Percentiles rank a stretch among this genome's conserved stretches.
phyloP scores from a whole-genome alignment of 495 filamentous ascomycete species.

The Penicillium chermesinum region DNA sequence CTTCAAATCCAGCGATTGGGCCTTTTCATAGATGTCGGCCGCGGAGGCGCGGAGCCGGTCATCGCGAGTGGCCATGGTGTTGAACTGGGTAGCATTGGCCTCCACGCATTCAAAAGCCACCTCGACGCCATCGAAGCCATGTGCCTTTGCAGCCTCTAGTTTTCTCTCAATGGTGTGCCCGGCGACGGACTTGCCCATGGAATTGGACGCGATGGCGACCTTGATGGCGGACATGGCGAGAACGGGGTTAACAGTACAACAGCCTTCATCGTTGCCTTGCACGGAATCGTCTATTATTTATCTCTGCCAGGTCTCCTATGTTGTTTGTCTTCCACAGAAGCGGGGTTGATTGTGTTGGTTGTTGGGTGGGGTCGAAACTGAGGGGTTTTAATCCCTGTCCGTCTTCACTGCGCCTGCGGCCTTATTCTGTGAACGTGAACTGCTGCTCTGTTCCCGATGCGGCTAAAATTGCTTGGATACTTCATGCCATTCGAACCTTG shows the following conservation, averaged over 20 bases:
- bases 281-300: not conserved
- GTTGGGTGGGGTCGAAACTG: not conserved
- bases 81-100: constrained; percentile 5
- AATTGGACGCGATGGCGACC: constrained; percentile 14
- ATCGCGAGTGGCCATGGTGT: not conserved
- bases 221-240: constrained; percentile 6
- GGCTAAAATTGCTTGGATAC: too few species aligned
- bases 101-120: constrained; percentile 17
- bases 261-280: not conserved
- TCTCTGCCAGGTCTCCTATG: not conserved
- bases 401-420: too few species aligned
- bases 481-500: too few species aligned
- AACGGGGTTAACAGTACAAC: not conserved
- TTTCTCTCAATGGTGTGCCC: constrained; percentile 13
- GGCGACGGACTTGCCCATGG: constrained; percentile 10
- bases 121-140: constrained; percentile 13
- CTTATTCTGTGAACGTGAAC: too few species aligned
- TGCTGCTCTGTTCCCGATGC: too few species aligned
- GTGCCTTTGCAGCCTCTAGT: constrained; percentile 9
- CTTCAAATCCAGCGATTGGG: not conserved
- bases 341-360: not conserved
- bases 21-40: constrained; percentile 3
- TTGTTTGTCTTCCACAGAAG: not conserved
- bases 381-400: not conserved
- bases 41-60: constrained; percentile 9